Conservation (phyloP, 1,284 basidiomycete species). For the Cryptococcus wingfieldii region DNA sequence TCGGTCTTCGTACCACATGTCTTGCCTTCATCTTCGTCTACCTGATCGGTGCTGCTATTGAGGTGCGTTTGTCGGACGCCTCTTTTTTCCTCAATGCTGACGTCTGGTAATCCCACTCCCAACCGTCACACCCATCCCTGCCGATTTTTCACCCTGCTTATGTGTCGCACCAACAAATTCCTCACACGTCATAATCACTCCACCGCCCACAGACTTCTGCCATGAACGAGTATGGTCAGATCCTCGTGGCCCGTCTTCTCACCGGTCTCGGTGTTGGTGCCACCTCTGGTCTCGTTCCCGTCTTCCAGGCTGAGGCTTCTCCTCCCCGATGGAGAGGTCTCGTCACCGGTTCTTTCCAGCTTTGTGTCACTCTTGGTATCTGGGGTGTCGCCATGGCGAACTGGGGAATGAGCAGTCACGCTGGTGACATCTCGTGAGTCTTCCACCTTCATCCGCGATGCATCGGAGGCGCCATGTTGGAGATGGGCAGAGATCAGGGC, state of each 20-base stretch:
- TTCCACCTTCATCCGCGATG: neutral
- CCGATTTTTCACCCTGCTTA: no score
- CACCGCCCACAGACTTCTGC: slow-evolving; percentile 27
- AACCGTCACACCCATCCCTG: neutral
- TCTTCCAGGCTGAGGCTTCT: slow-evolving; percentile 49
- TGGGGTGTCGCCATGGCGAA: slow-evolving; percentile 49
- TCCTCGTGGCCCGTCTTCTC: slow-evolving; percentile 46
- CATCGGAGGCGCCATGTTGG: neutral
- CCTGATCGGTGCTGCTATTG: slow-evolving; percentile 49
- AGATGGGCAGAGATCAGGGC: neutral
- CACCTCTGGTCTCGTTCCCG: slow-evolving; percentile 49
- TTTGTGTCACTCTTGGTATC: slow-evolving; percentile 49
- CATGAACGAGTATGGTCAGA: slow-evolving; percentile 38
- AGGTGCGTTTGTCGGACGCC: slow-evolving; percentile 21
- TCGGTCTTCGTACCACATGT: slow-evolving; percentile 43
- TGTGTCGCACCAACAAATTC: neutral
- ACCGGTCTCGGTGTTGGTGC: slow-evolving; percentile 48
- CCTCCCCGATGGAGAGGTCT: slow-evolving; percentile 38
- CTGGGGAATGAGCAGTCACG: slow-evolving; percentile 45
- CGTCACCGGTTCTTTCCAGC: slow-evolving; percentile 49
- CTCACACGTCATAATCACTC: neutral
- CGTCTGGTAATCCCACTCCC: no score
- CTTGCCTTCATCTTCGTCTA: slow-evolving; percentile 46
- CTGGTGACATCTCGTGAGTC: slow-evolving; percentile 29
- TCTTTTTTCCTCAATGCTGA: neutral